Base-by-base conservation (phyloP, 176 grass and related monocot species). In the Carex kokanica region DNA sequence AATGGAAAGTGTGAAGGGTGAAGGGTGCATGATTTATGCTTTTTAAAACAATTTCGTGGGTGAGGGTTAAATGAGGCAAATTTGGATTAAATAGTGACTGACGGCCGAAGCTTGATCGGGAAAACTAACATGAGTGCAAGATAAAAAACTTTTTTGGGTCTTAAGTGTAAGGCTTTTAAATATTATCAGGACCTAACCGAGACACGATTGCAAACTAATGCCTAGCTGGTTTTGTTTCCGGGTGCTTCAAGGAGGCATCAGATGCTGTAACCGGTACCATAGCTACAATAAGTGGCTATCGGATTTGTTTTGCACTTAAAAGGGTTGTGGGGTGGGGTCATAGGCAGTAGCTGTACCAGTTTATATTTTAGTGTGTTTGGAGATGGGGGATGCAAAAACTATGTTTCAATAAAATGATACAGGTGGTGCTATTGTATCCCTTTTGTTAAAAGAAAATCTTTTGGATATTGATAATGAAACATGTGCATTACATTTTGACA, bases 401-500 rank as follows among this genome's bases (percentile, higher is more conserved):
- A 43, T 43, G 6, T 84, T 77, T 66, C 27, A 83, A 54, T 12
- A 14, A 69, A 1, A 21, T 54, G 8, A 81, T 4, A 16, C 52
- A 55, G 11, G 13, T 55, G 53, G 53, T 55, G 15, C 13, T 13
- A 55, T 17, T 17, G 15, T 55, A 55, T 54, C 15, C 13, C 13
- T 15, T 55, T 55, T 16, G 53, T 55, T 55, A 55, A 16, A 20
- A 61, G 61, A n/a, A 52, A 16, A 55, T 54, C 24, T 83, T 55
- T 78, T 57, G 58, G 17, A 57, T 74, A 21, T 25, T 82, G 12
- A 58, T 83, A 38, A 18, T 70, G 80, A 29, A 62, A 4, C 6
- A n/a, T 41, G 13, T 14, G 10, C 29, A 84, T 74, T 64, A 85
- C 6, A 65, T 80, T 53, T 55, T 55, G 67, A 53, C 86, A 94